Conservation (phyloP, 2,329 filamentous ascomycete genomes). For the Phialemoniopsis sp. region DNA sequence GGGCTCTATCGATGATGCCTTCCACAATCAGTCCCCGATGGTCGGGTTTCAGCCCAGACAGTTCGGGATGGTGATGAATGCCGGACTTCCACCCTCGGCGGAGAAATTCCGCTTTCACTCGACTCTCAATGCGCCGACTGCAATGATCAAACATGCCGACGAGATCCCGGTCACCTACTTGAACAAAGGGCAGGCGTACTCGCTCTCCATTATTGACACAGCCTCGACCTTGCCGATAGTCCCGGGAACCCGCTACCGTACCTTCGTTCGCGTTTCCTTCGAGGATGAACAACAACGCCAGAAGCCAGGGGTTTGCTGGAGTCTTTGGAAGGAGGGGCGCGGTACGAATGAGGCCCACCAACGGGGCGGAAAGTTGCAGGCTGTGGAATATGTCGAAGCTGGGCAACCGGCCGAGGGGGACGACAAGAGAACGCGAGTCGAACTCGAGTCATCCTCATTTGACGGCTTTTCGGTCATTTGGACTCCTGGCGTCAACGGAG, state of each 20-base stretch:
- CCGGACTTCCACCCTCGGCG: constrained; percentile 46
- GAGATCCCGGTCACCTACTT: constrained; percentile 97
- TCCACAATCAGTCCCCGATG: constrained; percentile 58
- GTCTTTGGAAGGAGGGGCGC: constrained; percentile 87
- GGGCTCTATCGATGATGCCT: constrained; percentile 53
- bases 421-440: constrained; percentile 63
- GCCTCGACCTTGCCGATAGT: constrained; percentile 53
- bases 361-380: constrained; percentile 84
- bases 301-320: constrained; percentile 70
- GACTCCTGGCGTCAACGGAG: constrained; percentile 67
- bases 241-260: constrained; percentile 72
- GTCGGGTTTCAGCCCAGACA: constrained; percentile 50
- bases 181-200: constrained; percentile 96
- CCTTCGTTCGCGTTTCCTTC: constrained; percentile 91
- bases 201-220: constrained; percentile 78
- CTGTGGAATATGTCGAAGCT: constrained; percentile 85
- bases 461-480: constrained; percentile 92
- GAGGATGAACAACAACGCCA: constrained; percentile 91
- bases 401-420: constrained; percentile 56
- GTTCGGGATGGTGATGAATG: constrained; percentile 39
- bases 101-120: constrained; percentile 87
- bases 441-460: constrained; percentile 76
- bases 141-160: constrained; percentile 86
- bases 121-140: constrained; percentile 88
- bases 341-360: constrained; percentile 96